Percentiles rank a stretch among this genome's conserved stretches.
Evolutionary conservation across 2,329 filamentous ascomycete species (phyloP).

Genomic region (Colletotrichum somersetense): DNA sequence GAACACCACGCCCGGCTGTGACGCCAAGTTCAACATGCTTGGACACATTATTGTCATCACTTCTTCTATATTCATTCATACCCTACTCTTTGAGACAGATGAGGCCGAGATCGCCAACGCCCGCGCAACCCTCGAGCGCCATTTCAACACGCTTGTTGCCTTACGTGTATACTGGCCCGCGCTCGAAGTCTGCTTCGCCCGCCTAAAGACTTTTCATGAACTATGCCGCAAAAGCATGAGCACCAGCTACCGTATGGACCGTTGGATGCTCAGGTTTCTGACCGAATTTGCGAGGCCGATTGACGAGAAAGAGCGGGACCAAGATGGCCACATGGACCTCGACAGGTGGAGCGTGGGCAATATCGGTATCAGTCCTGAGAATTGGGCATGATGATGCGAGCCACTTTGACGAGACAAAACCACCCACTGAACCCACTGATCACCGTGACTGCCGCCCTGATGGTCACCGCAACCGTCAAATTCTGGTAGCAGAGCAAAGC

Average conservation of each 20-base stretch:
- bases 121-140: conserved; percentile 54
- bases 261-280: conserved; percentile 57
- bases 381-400: conserved; percentile 36
- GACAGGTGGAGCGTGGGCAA: conserved; percentile 43
- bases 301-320: conserved; percentile 47
- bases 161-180: conserved; percentile 57
- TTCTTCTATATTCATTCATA: conserved; percentile 61
- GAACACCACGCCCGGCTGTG: conserved; percentile 52
- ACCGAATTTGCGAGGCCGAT: conserved; percentile 50
- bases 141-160: conserved; percentile 59
- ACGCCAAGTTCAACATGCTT: conserved; percentile 59
- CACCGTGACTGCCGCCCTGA: neutral
- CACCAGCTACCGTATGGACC: conserved; percentile 55
- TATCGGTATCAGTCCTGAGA: conserved; percentile 43
- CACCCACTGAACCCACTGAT: neutral
- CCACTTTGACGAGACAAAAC: neutral
- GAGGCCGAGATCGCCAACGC: conserved; percentile 53
- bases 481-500: neutral
- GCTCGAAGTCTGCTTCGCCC: conserved; percentile 53
- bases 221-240: conserved; percentile 54
- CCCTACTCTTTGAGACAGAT: conserved; percentile 55
- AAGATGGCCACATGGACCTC: conserved; percentile 37
- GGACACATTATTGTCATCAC: conserved; percentile 61
- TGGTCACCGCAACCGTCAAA: neutral
- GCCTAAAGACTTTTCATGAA: conserved; percentile 57